These are phyloP conservation scores for Cyclospora cayetanensis DNA, from an alignment of 169 alveolate species.

Conservation along the genomic window DNA sequence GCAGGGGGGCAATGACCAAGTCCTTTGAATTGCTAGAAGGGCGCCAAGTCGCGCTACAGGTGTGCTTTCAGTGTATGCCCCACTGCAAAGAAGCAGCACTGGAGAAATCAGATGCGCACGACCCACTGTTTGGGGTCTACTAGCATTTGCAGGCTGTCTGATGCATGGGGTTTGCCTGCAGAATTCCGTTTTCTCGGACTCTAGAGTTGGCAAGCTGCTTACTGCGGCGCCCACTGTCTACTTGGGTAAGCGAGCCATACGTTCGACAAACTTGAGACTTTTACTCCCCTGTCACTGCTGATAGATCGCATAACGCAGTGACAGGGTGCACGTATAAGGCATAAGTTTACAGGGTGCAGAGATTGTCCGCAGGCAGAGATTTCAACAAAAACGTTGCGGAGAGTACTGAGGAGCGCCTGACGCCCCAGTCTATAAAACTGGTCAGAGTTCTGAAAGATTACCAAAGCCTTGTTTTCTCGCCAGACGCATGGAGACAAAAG, in stretches of 20 bases:
- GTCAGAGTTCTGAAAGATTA: not conserved
- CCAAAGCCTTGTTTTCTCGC: not conserved
- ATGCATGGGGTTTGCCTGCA: slow-evolving; percentile 13
- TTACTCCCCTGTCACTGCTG: too few species aligned
- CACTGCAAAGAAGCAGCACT: too few species aligned
- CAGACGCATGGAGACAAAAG: not conserved
- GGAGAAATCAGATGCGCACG: not conserved
- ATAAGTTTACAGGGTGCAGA: not conserved
- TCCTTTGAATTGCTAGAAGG: slow-evolving; percentile 30
- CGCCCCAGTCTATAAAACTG: slow-evolving; percentile 13
- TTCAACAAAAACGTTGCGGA: slow-evolving; percentile 15
- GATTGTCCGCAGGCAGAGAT: not conserved
- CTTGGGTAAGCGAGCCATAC: slow-evolving; percentile 43
- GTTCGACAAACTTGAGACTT: too few species aligned
- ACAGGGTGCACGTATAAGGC: too few species aligned
- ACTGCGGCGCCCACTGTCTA: slow-evolving; percentile 50
- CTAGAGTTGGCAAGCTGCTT: slow-evolving; percentile 48
- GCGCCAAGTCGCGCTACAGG: not conserved
- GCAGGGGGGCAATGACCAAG: not conserved
- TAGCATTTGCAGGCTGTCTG: not conserved
- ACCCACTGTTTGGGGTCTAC: not conserved
- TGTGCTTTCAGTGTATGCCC: not conserved
- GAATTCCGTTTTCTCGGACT: slow-evolving; percentile 26
- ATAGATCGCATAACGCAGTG: too few species aligned
- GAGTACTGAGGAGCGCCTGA: slow-evolving; percentile 57